Percentiles rank a stretch among this genome's conserved stretches.
Conservation (phyloP, 176 grass and related monocot genomes). For the Lolium rigidum region DNA sequence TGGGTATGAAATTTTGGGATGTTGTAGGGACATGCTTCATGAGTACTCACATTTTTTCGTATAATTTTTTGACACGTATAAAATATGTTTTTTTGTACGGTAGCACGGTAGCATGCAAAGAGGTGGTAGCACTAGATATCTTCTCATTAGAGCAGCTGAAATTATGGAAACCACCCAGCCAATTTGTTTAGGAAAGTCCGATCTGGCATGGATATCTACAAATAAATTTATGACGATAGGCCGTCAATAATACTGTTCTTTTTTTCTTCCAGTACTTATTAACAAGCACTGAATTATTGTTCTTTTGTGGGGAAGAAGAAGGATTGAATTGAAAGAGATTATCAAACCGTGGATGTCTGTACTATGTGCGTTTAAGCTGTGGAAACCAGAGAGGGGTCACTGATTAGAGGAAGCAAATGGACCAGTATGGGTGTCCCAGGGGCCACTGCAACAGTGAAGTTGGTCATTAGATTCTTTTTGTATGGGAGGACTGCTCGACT, state of each 20-base stretch:
- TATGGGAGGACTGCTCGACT: constrained; percentile 46
- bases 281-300: background rate
- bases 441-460: constrained; percentile 29
- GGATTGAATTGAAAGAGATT: background rate
- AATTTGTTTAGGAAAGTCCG: background rate
- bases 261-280: background rate
- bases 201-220: background rate
- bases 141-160: background rate
- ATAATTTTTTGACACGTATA: too few relatives aligned
- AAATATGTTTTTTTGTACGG: too few relatives aligned
- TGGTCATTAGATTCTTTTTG: constrained; percentile 58
- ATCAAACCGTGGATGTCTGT: background rate
- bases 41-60: too few relatives aligned
- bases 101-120: too few relatives aligned
- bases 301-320: background rate
- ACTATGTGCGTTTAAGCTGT: background rate
- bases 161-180: background rate
- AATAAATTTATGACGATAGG: background rate
- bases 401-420: constrained; percentile 32
- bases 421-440: constrained; percentile 39
- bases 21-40: too few relatives aligned
- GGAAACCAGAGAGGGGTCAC: background rate
- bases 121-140: too few relatives aligned
- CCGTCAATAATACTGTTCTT: background rate
- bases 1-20: too few relatives aligned